Base-by-base conservation (phyloP, 2,329 filamentous ascomycete genomes). In the Helminthosporium solani region DNA sequence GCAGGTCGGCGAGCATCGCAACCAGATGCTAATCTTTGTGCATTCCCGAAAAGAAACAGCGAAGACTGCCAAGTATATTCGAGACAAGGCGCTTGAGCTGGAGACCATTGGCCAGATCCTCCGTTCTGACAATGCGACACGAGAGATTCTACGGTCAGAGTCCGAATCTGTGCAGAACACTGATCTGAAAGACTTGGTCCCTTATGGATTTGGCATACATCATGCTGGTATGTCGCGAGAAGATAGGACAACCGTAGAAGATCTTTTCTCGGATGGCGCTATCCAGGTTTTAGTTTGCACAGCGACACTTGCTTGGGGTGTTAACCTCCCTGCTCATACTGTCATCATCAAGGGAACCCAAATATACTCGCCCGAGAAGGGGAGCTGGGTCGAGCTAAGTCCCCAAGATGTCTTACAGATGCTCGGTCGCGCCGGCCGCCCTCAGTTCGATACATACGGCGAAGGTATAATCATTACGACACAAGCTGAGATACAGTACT, bases 281-380 rank as follows among this genome's bases (percentile, higher is more conserved):
- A 89, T 99, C 30, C 91, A 96, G 68, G 94, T 99, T 1, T 83
- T 99, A 40, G 92, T 97, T 28, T 97, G 90, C 72, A 99, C 94
- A 31, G 92, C 95, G 31, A 99, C 94, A n/a, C 78, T 99, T 42
- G 94, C 94, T 19, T 99, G 94, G 94, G 94, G 94, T 83, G 94
- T 99, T 66, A 99, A 99, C 71, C 75, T 99, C 65, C 94, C 94
- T 3, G 94, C 94, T 2, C 94, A 99, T 66, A 97, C 94, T 1
- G 94, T 99, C 63, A 92, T 99, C 66, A 99, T 99, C 77, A 99
- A 99, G 73, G 94, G 94, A 44, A 99, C 94, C 1, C 90, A 96
- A 65, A 87, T 99, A 16, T 99, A 99, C 73, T 97, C 94, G 0
- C 94, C 94, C 0, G 94, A 99, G 68, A 97, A 96, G 75, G 94